Conservation (phyloP, 441 rosid species). For the Brassica hybrid region DNA sequence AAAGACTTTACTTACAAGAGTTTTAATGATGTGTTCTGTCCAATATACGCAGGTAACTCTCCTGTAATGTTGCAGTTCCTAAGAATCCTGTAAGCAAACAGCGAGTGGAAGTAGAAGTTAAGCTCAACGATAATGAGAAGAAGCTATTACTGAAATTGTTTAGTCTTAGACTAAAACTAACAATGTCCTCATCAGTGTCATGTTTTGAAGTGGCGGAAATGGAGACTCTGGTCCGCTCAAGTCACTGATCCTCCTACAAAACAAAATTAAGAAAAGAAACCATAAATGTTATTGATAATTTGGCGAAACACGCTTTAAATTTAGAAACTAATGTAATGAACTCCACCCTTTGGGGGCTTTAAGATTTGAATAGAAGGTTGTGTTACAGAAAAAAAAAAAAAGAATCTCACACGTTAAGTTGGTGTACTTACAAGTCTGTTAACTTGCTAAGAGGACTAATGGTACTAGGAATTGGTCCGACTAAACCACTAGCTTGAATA, state of each 20-base stretch:
- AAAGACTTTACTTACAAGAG: slow-evolving; percentile 51
- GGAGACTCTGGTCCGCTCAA: slow-evolving; percentile 48
- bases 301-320: too few relatives aligned
- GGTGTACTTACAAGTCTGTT: slow-evolving; percentile 51
- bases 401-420: not conserved
- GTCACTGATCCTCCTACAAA: slow-evolving; percentile 69
- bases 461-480: slow-evolving; percentile 63
- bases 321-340: too few relatives aligned
- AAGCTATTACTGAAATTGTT: not conserved
- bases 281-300: too few relatives aligned
- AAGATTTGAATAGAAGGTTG: too few relatives aligned
- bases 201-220: slow-evolving; percentile 50
- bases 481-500: slow-evolving; percentile 64
- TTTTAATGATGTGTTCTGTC: slow-evolving; percentile 14
- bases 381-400: too few relatives aligned
- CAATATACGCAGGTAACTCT: slow-evolving; percentile 50
- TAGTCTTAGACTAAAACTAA: slow-evolving; percentile 39
- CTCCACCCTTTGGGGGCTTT: too few relatives aligned
- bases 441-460: slow-evolving; percentile 42
- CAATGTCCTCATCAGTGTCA: slow-evolving; percentile 44
- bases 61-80: slow-evolving; percentile 67
- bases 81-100: slow-evolving; percentile 48
- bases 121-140: slow-evolving; percentile 2
- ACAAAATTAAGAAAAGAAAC: not conserved
- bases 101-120: not conserved